phyloP scores from a whole-genome alignment of 805 yeast species.

The Ogataea allantospora region DNA sequence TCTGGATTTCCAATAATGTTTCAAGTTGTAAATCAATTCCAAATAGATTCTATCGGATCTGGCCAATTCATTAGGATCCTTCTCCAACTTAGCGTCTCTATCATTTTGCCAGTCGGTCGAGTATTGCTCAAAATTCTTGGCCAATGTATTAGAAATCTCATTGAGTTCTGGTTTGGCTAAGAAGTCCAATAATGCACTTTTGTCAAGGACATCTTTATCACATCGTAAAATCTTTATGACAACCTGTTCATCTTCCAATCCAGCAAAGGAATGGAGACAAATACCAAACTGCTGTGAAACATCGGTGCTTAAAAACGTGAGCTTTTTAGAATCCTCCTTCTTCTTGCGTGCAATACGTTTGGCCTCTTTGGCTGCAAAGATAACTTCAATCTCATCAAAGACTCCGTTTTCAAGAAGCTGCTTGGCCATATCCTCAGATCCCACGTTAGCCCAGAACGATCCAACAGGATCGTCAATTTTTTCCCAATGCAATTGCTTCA shows the following conservation, averaged over 20 bases:
- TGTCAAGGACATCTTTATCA: conserved; percentile 66
- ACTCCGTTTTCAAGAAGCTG: conserved; percentile 75
- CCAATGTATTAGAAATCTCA: conserved; percentile 69
- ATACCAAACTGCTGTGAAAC: conserved; percentile 94
- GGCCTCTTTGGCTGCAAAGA: conserved; percentile 80
- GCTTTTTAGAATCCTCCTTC: conserved; percentile 49
- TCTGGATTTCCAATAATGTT: conserved; percentile 89
- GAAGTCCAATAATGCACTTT: conserved; percentile 78
- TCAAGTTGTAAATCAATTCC: conserved; percentile 78
- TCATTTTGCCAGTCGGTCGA: conserved; percentile 63
- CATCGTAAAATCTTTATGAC: conserved; percentile 74
- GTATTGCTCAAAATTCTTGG: conserved; percentile 77
- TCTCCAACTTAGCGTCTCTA: conserved; percentile 48
- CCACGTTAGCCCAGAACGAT: conserved; percentile 80
- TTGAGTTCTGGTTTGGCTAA: conserved; percentile 71
- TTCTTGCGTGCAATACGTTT: conserved; percentile 49
- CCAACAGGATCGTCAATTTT: conserved; percentile 78
- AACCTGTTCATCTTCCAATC: conserved; percentile 59
- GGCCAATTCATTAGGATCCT: conserved; percentile 73
- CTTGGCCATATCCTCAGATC: conserved; percentile 57
- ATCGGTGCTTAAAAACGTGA: conserved; percentile 76
- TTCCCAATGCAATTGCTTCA: conserved; percentile 98
- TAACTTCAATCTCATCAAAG: conserved; percentile 76
- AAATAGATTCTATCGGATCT: conserved; percentile 84
- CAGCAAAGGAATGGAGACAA: conserved; percentile 76